A percentile compares a stretch with the other conserved stretches of the same genome.
Evolutionary conservation across 2,329 filamentous ascomycete genomes (phyloP).

Genomic region (Pseudopithomyces chartarum): DNA sequence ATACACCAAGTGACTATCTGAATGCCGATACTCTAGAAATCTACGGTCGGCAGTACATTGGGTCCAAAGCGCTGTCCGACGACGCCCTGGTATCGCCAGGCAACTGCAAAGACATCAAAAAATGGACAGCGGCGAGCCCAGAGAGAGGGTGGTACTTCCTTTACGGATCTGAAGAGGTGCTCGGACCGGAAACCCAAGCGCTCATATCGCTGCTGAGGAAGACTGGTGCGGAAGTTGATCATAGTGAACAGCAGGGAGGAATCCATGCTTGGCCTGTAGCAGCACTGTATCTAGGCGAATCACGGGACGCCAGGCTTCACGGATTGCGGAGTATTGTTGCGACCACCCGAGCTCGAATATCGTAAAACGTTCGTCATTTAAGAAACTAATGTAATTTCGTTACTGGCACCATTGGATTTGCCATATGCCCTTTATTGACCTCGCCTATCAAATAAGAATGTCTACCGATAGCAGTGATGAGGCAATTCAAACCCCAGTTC

Average conservation of each 20-base stretch:
- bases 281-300: conserved; percentile 59
- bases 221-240: conserved; percentile 60
- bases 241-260: conserved; percentile 65
- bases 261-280: conserved; percentile 87
- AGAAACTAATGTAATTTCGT: too few relatives aligned
- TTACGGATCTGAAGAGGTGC: conserved; percentile 78
- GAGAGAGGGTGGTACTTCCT: conserved; percentile 69
- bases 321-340: conserved; percentile 53
- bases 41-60: conserved; percentile 74
- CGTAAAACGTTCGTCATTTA: too few relatives aligned
- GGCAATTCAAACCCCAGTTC: conserved; percentile 14
- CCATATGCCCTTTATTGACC: background rate
- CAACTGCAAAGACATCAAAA: conserved; percentile 65
- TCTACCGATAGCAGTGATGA: conserved; percentile 4
- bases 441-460: too few relatives aligned
- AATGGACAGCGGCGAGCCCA: conserved; percentile 72
- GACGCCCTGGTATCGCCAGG: conserved; percentile 73
- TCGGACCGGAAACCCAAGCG: conserved; percentile 70
- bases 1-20: conserved; percentile 77
- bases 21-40: conserved; percentile 67
- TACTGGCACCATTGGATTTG: background rate
- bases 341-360: conserved; percentile 37
- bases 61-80: conserved; percentile 53
- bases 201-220: conserved; percentile 62
- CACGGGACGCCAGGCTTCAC: conserved; percentile 51